Evolutionary conservation across 306 rosid species (phyloP).

Genomic region (Cucumis hystrix): DNA sequence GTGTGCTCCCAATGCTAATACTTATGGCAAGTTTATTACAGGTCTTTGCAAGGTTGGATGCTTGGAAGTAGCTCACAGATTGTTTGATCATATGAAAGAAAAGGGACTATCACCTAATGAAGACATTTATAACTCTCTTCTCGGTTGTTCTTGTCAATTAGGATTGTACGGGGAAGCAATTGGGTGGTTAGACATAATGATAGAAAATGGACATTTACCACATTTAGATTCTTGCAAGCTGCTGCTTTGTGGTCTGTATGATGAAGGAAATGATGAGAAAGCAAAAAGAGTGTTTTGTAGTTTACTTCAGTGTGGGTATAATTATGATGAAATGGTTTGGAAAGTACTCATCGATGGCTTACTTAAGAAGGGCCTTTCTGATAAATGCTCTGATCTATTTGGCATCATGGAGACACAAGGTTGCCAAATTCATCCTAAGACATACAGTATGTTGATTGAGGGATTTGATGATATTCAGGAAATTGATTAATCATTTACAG

Average conservation of each 20-base stretch:
- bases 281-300: conserved; percentile 43
- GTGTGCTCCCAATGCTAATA: conserved; percentile 44
- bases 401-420: conserved; percentile 49
- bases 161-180: conserved; percentile 44
- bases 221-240: conserved; percentile 49
- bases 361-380: conserved; percentile 39
- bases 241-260: conserved; percentile 58
- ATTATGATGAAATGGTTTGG: conserved; percentile 74
- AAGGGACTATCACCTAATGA: conserved; percentile 40
- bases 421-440: conserved; percentile 54
- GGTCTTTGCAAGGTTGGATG: conserved; percentile 55
- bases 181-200: conserved; percentile 43
- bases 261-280: conserved; percentile 38
- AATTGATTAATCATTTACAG: background rate
- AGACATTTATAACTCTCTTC: conserved; percentile 41
- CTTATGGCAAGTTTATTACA: conserved; percentile 50
- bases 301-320: conserved; percentile 44
- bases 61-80: conserved; percentile 31
- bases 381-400: conserved; percentile 49
- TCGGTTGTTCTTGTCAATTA: conserved; percentile 45
- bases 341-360: conserved; percentile 75
- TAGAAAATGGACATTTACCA: conserved; percentile 47
- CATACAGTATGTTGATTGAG: conserved; percentile 49
- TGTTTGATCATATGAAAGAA: conserved; percentile 45
- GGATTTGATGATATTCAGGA: conserved; percentile 27